Conservation (phyloP, 331 rosid genomes). For the Quercus phellos region DNA sequence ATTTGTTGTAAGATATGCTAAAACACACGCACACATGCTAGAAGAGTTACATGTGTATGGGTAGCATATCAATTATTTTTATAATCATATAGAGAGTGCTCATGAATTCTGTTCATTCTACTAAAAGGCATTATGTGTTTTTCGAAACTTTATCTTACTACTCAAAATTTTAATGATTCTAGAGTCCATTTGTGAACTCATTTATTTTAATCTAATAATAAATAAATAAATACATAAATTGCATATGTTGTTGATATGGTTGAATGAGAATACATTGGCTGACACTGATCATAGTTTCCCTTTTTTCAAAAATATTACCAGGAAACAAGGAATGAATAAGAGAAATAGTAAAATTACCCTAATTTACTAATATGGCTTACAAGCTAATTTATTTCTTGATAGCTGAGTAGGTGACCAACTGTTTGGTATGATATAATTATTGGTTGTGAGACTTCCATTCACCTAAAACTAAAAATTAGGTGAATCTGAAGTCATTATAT, state of each 20-base stretch:
- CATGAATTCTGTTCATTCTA: background rate
- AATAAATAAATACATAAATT: background rate
- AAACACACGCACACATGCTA: constrained; percentile 6
- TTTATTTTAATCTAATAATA: background rate
- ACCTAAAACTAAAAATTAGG: background rate
- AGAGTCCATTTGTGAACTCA: background rate
- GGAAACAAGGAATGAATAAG: background rate
- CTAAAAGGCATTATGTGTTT: background rate
- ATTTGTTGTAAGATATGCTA: constrained; percentile 5
- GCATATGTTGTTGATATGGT: background rate
- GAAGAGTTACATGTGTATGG: background rate
- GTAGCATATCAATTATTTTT: background rate
- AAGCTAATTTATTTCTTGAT: background rate
- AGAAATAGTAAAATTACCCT: background rate
- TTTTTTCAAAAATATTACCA: background rate
- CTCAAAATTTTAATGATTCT: background rate
- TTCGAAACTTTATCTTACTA: background rate
- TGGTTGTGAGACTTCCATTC: background rate
- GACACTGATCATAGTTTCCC: background rate
- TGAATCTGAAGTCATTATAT: background rate
- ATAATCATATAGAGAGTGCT: background rate
- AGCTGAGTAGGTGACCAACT: background rate
- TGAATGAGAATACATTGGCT: background rate
- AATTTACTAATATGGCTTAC: background rate
- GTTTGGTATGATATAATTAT: background rate